Conservation (phyloP, 208 protist species). For the Balamuthia mandrillaris region DNA sequence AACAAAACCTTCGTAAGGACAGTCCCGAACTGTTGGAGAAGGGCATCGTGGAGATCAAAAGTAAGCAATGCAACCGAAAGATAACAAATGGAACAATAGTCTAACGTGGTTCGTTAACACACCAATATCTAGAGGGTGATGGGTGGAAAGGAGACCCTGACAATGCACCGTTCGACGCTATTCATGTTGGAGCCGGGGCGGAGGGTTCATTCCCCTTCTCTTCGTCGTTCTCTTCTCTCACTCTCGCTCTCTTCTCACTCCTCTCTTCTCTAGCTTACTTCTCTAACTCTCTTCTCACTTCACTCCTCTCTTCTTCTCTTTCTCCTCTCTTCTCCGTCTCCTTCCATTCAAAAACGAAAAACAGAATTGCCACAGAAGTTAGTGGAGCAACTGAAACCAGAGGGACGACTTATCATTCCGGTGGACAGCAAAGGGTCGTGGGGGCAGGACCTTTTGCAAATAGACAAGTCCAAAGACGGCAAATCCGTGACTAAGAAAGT, state of each 20-base stretch:
- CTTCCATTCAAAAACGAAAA: too few species aligned
- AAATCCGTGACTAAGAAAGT: background rate
- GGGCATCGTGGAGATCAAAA: background rate
- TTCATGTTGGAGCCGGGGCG: constrained; percentile 67
- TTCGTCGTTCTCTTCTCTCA: too few species aligned
- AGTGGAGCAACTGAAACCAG: constrained; percentile 53
- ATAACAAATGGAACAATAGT: too few species aligned
- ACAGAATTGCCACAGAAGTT: constrained; percentile 27
- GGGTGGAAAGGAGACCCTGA: constrained; percentile 37
- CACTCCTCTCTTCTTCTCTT: too few species aligned
- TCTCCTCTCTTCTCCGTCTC: too few species aligned
- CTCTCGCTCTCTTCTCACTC: too few species aligned
- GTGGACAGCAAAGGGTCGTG: constrained; percentile 1
- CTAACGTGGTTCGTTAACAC: too few species aligned
- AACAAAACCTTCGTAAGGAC: constrained; percentile 27
- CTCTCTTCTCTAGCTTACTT: too few species aligned
- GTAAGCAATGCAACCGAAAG: too few species aligned
- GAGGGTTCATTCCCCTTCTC: too few species aligned
- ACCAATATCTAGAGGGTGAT: too few species aligned
- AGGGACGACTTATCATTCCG: constrained; percentile 54
- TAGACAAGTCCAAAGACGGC: background rate
- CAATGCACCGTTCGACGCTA: constrained; percentile 55
- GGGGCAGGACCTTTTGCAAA: background rate
- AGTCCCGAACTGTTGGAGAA: constrained; percentile 39
- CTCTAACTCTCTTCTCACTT: too few species aligned